Evolutionary conservation across 129 eudicot genomes (phyloP).

Genomic region (Silybum marianum): DNA sequence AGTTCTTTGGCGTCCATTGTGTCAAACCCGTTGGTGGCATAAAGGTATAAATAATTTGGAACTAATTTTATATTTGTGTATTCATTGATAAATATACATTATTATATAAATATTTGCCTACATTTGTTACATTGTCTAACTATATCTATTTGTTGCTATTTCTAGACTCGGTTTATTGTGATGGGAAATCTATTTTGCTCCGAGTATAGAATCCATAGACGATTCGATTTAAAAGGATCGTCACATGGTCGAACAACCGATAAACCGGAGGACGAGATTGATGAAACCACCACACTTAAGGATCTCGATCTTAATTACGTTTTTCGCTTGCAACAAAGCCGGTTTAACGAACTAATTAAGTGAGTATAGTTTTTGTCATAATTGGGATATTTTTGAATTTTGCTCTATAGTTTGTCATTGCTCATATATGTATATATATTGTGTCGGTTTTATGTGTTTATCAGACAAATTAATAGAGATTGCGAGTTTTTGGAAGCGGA

Average conservation of each 20-base stretch:
- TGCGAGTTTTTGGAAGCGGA: conserved; percentile 95
- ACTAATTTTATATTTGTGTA: no score
- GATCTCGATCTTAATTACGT: conserved; percentile 93
- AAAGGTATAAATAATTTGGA: conserved; percentile 48
- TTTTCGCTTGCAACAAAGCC: conserved; percentile 68
- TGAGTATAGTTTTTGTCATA: conserved; percentile 33
- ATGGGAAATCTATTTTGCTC: conserved; percentile 99
- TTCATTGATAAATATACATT: no score
- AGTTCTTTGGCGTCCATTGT: conserved; percentile 93
- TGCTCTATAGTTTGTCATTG: background rate
- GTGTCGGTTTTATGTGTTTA: conserved; percentile 5
- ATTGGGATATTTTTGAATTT: background rate
- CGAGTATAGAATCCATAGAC: conserved; percentile 87
- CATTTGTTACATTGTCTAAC: conserved; percentile 19
- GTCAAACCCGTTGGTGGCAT: conserved; percentile 96
- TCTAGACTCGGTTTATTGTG: conserved; percentile 86
- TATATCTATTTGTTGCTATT: background rate
- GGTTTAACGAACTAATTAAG: conserved; percentile 93
- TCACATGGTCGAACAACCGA: conserved; percentile 87
- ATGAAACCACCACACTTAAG: conserved; percentile 97
- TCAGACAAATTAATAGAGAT: conserved; percentile 88
- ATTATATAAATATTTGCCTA: background rate
- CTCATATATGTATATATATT: background rate
- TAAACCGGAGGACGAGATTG: conserved; percentile 86
- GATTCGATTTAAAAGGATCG: conserved; percentile 97